Base-by-base conservation (phyloP, 139 green algal species). In the Chlorella vulgaris region DNA sequence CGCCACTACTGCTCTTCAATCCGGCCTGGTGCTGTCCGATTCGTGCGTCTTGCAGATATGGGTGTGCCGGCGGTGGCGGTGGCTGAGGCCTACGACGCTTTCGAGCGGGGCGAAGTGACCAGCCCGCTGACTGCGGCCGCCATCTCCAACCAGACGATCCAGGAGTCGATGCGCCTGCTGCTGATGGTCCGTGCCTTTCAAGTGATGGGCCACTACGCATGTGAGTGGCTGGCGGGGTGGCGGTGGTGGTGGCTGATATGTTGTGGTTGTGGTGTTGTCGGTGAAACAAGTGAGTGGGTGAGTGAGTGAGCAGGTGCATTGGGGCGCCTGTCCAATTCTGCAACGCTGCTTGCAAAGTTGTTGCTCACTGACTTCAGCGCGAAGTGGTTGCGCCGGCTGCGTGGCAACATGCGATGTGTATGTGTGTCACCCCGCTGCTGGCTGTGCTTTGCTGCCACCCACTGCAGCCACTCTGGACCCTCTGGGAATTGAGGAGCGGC, bases 101-200 rank as follows among this genome's bases (percentile, higher is more conserved):
- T 92, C 84, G 93, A 96, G 76, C 90, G 90, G 65, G 93, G 93
- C 28, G 81, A 92, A 69, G 67, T 74, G 31, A 47, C 88, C 7
- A 81, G 77, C 6, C 94, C 94, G 2, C 89, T 98, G 33, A 78
- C 90, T 0, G 87, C 90, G 0, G 94, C 92, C 18, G 87, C 92
- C 7, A 65, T 98, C 5, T 96, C 92, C n/a, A 93, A 91, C 68
- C 94, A 98, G 86, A 95, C 89, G 24, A 98, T 99, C 35, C 95
- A 99, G 84, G 95, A 99, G 87, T 93, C 83, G 65, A 96, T 98
- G 93, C 90, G 93, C 6, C 85, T 99, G 47, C 84, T 98, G 63
- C 89, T 98, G 36, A 88, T 99, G 36, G 91, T 99, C 19, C 91
- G 96, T 13, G 93, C 96, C 1, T 98, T 96, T 83, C 96, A 99